These are phyloP conservation scores for Sporobolomyces roseus DNA, from an alignment of 768 basidiomycete genomes.

Conservation along the genomic window DNA sequence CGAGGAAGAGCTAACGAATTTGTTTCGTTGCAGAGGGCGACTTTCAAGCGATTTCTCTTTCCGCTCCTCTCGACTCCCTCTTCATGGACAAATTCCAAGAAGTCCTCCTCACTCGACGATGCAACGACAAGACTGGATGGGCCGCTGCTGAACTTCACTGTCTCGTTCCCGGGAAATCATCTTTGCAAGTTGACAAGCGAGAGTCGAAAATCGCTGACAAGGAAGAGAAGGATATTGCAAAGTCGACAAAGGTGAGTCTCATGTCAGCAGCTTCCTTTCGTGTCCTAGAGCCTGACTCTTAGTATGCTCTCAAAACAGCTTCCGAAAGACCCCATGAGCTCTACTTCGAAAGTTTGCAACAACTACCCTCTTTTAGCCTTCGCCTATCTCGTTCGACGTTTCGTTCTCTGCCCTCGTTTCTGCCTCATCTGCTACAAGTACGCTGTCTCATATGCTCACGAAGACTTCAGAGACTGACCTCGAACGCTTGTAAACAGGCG, in stretches of 20 bases:
- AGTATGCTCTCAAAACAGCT: slow-evolving; percentile 42
- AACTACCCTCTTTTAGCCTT: slow-evolving; percentile 65
- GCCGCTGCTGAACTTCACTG: slow-evolving; percentile 62
- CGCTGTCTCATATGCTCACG: not conserved
- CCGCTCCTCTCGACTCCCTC: slow-evolving; percentile 61
- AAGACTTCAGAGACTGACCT: not conserved
- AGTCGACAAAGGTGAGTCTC: slow-evolving; percentile 22
- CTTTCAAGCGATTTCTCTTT: slow-evolving; percentile 64
- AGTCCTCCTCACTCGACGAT: slow-evolving; percentile 56
- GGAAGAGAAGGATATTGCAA: slow-evolving; percentile 49
- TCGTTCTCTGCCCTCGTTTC: slow-evolving; percentile 63
- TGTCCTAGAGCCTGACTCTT: too few species aligned
- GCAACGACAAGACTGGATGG: slow-evolving; percentile 60
- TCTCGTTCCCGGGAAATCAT: slow-evolving; percentile 53
- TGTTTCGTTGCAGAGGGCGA: slow-evolving; percentile 39
- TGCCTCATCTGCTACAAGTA: slow-evolving; percentile 68
- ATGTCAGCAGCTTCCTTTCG: too few species aligned
- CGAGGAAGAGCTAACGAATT: too few species aligned
- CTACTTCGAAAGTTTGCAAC: slow-evolving; percentile 49
- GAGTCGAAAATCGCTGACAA: slow-evolving; percentile 54
- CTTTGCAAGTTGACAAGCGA: slow-evolving; percentile 4
- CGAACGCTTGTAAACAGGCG: not conserved
- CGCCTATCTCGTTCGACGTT: slow-evolving; percentile 62
- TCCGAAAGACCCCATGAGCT: slow-evolving; percentile 52
- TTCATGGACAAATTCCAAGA: slow-evolving; percentile 60